A percentile compares a stretch with the other conserved stretches of the same genome.
These are phyloP conservation scores for Gaultheria prostrata DNA, from an alignment of 148 eudicot species.

Conservation along the genomic window DNA sequence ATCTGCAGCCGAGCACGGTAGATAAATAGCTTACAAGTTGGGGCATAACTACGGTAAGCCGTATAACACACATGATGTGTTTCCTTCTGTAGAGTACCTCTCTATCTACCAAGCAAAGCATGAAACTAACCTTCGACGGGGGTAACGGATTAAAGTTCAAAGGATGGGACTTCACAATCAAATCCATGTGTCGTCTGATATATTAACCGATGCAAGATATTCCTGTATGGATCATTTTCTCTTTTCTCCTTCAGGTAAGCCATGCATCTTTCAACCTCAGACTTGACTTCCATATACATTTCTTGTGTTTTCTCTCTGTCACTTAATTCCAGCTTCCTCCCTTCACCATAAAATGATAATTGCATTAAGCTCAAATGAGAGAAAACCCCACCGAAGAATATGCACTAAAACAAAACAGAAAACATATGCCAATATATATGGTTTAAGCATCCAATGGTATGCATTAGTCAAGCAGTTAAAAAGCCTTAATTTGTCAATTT, in stretches of 20 bases:
- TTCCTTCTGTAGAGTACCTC: neutral
- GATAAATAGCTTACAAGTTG: neutral
- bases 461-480: neutral
- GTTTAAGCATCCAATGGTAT: neutral
- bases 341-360: conserved; percentile 23
- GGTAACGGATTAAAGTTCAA: conserved; percentile 31
- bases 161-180: conserved; percentile 64
- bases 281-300: conserved; percentile 56
- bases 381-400: neutral
- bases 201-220: conserved; percentile 40
- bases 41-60: neutral
- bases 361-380: neutral
- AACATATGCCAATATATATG: neutral
- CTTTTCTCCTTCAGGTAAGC: conserved; percentile 62
- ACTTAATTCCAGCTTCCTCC: conserved; percentile 53
- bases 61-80: neutral
- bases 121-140: neutral
- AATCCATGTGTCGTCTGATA: conserved; percentile 54
- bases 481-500: conserved; percentile 2
- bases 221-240: conserved; percentile 67
- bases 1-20: neutral
- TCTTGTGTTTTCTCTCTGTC: conserved; percentile 50
- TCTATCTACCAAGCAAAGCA: neutral
- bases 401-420: neutral
- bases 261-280: conserved; percentile 67